Base-by-base conservation (phyloP, 306 rosid species). In the Citrullus colocynthis region DNA sequence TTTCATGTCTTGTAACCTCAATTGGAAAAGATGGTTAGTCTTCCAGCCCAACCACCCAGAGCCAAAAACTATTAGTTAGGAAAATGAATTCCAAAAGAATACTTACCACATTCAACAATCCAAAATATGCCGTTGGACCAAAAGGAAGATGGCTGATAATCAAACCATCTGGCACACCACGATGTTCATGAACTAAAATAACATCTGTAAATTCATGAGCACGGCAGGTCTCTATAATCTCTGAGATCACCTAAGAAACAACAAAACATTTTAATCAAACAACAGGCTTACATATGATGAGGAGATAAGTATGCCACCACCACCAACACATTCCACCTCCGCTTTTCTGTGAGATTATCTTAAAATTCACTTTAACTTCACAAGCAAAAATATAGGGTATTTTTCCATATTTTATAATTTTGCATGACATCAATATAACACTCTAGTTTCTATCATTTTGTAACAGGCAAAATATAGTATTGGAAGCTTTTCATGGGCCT, bases 111-210 rank as follows among this genome's bases (percentile, higher is more conserved):
- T 95, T 92, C 83, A 62, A 83, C 76, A 95, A 86, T 74, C 91
- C 93, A 86, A 95, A 95, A 88, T 89, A 92, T 78, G 97, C 97
- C 61, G 97, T 92, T 67, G 98, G 98, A 67, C 98, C 98, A 82
- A 81, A 92, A 58, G 98, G 97, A 39, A 92, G 84, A 84, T 95
- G 97, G 84, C 90, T 86, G 79, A 92, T 87, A 75, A 88, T 89
- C 80, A 95, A 83, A 70, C 96, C 98, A 89, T 89, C 97, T 18
- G 98, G 98, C 60, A 88, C 91, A 78, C 97, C 98, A 48, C 97
- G 97, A 84, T 95, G 97, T 81, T 95, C 98, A 84, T 95, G 97
- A 76, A 92, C 97, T 80, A 92, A 42, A 44, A 70, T 70, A 45
- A 95, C 93, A 88, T 92, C 97, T 3, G 97, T 90, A 82, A 84